Evolutionary conservation across 768 basidiomycete genomes (phyloP).

Genomic region (Suillus spraguei): DNA sequence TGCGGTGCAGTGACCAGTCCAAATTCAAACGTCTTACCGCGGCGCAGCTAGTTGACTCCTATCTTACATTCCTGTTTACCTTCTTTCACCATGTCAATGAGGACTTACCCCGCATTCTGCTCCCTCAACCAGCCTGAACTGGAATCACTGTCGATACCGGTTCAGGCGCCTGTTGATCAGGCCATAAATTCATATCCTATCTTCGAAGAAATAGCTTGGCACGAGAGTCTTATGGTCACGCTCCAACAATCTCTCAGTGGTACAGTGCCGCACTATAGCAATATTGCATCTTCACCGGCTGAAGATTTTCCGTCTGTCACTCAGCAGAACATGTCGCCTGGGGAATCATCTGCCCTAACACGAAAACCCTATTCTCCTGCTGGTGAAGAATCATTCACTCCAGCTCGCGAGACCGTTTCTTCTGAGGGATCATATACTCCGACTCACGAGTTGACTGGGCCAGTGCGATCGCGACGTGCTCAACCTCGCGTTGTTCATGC

Average conservation of each 20-base stretch:
- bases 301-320: too few relatives aligned
- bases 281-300: neutral
- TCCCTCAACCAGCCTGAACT: conserved; percentile 5
- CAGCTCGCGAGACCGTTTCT: neutral
- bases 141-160: neutral
- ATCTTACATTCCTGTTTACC: neutral
- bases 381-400: too few relatives aligned
- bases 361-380: neutral
- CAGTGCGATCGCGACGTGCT: neutral
- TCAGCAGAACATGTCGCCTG: neutral
- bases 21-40: neutral
- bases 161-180: neutral
- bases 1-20: neutral
- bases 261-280: neutral
- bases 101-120: neutral
- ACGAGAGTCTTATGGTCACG: neutral
- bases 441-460: neutral
- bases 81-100: neutral
- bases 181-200: neutral
- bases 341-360: too few relatives aligned
- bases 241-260: neutral
- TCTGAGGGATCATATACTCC: neutral
- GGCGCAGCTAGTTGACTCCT: neutral
- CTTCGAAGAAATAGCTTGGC: neutral
- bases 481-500: neutral